Percentiles rank a stretch among this genome's conserved stretches.
phyloP scores from a whole-genome alignment of 2,329 filamentous ascomycete species.

The Xylaria sp. region DNA sequence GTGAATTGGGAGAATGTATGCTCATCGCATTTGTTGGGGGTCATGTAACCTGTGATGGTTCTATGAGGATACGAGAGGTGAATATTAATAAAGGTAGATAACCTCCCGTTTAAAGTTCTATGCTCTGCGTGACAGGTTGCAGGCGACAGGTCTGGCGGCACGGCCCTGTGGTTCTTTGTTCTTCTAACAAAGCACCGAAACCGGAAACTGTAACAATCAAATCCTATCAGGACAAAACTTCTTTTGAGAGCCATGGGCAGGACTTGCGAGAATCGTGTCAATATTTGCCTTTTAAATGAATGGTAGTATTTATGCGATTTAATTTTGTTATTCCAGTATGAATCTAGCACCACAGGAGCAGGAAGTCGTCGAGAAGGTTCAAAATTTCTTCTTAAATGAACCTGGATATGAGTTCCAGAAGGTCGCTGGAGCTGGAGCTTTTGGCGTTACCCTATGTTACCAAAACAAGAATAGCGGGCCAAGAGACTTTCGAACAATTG shows the following conservation, averaged over 20 bases:
- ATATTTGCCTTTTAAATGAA: not conserved
- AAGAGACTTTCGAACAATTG: not conserved
- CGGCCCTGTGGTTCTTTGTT: too few species aligned
- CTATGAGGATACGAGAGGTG: too few species aligned
- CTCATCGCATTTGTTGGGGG: too few species aligned
- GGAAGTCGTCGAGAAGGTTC: not conserved
- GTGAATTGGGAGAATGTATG: too few species aligned
- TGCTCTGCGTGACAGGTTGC: too few species aligned
- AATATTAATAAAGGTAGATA: too few species aligned
- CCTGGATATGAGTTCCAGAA: not conserved
- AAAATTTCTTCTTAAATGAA: not conserved
- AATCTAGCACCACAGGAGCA: not conserved
- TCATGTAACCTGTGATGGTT: too few species aligned
- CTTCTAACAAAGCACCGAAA: not conserved
- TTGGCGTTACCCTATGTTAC: not conserved
- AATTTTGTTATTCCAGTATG: not conserved
- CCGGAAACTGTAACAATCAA: not conserved
- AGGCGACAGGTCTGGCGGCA: too few species aligned
- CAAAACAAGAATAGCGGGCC: not conserved
- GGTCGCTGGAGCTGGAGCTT: not conserved
- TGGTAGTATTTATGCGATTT: not conserved
- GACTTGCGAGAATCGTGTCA: too few species aligned
- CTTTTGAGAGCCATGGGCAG: not conserved
- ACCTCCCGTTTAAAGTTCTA: too few species aligned
- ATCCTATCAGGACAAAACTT: not conserved